These are phyloP conservation scores for Hyaloperonospora arabidopsidis DNA, from an alignment of 352 stramenopile species.

Conservation along the genomic window DNA sequence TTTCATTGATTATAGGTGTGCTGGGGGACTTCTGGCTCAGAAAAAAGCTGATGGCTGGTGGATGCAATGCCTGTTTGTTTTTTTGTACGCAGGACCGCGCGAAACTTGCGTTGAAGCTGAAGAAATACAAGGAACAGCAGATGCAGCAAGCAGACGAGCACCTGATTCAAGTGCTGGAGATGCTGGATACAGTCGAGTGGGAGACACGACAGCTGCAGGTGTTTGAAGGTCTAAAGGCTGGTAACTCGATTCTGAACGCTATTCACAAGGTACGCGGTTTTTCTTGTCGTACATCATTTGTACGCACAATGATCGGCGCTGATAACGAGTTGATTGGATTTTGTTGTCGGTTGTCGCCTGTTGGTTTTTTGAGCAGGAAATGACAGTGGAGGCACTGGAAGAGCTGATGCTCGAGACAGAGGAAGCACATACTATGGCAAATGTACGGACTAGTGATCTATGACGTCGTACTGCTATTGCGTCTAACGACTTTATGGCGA, in stretches of 20 bases:
- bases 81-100: constrained; percentile 51
- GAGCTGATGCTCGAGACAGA: constrained; percentile 85
- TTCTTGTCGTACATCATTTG: not conserved
- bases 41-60: not conserved
- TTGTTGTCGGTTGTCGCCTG: not conserved
- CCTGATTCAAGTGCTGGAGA: constrained; percentile 76
- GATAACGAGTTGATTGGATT: not conserved
- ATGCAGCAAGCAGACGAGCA: constrained; percentile 82
- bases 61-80: constrained; percentile 5
- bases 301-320: not conserved
- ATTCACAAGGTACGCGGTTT: constrained; percentile 62
- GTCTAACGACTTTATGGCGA: not conserved
- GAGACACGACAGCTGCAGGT: constrained; percentile 83
- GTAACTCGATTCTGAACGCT: constrained; percentile 80
- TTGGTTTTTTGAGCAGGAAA: constrained; percentile 40
- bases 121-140: constrained; percentile 87
- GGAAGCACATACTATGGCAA: constrained; percentile 70
- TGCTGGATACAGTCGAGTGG: constrained; percentile 86
- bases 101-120: constrained; percentile 82
- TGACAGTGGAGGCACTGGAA: constrained; percentile 82
- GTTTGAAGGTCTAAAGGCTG: constrained; percentile 83
- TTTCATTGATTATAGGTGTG: not conserved
- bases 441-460: constrained; percentile 32
- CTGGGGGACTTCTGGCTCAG: not conserved
- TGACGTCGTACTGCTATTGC: not conserved